These are phyloP conservation scores for Dictyostelium capitatum DNA, from an alignment of 78 protist species.

Conservation along the genomic window DNA sequence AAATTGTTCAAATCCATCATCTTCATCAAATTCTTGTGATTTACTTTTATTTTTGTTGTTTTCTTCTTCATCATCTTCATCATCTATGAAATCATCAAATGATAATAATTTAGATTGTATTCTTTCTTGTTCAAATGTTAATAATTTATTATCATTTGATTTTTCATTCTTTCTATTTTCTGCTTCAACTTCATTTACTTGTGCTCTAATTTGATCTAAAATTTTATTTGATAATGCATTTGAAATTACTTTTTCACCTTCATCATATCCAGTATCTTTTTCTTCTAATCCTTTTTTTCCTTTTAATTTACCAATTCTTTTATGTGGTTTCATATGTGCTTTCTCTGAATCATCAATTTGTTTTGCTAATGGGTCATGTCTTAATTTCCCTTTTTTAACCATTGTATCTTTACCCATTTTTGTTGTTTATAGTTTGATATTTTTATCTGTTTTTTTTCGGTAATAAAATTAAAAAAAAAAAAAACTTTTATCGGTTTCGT, in stretches of 20 bases:
- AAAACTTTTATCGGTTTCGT: not conserved
- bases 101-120: not conserved
- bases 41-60: not conserved
- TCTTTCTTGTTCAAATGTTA: conserved; percentile 29
- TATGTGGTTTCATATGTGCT: conserved; percentile 9
- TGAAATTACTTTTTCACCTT: conserved; percentile 37
- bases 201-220: conserved; percentile 57
- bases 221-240: conserved; percentile 54
- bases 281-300: not conserved
- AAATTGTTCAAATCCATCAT: conserved; percentile 56
- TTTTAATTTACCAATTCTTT: conserved; percentile 35
- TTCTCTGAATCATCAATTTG: conserved; percentile 76
- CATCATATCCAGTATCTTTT: conserved; percentile 17
- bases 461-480: not conserved
- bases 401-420: conserved; percentile 58
- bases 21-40: conserved; percentile 21
- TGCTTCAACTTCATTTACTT: conserved; percentile 63
- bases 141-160: not conserved
- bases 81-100: conserved; percentile 66
- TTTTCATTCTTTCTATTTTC: conserved; percentile 41
- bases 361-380: conserved; percentile 82
- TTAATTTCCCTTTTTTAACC: conserved; percentile 2
- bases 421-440: not conserved
- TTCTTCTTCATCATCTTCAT: conserved; percentile 15
- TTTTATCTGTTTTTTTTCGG: not conserved